A percentile compares a stretch with the other conserved stretches of the same genome.
Evolutionary conservation across 345 rosid species (phyloP).

Genomic region (Citrus reticulata): DNA sequence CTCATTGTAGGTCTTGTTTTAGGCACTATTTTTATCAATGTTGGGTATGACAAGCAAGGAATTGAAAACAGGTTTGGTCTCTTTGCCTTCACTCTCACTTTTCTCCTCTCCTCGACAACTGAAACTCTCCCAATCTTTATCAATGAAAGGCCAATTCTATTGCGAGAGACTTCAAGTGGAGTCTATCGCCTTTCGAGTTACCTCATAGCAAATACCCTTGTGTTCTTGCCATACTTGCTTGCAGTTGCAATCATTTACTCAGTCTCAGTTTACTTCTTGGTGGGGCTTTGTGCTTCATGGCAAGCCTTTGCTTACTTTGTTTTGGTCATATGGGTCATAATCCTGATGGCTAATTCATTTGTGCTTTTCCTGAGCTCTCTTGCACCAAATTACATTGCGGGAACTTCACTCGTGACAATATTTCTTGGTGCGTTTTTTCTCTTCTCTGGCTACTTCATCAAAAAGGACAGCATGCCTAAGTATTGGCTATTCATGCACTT

Average conservation of each 20-base stretch:
- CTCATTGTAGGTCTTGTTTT: slow-evolving; percentile 89
- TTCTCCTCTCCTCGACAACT: slow-evolving; percentile 90
- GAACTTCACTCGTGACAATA: slow-evolving; percentile 71
- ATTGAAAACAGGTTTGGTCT: slow-evolving; percentile 81
- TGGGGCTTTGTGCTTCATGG: slow-evolving; percentile 80
- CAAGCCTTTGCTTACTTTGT: slow-evolving; percentile 74
- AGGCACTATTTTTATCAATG: slow-evolving; percentile 81
- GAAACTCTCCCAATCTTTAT: slow-evolving; percentile 93
- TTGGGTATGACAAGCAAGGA: slow-evolving; percentile 66
- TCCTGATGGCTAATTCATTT: slow-evolving; percentile 89
- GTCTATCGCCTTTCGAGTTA: slow-evolving; percentile 82
- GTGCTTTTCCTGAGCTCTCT: slow-evolving; percentile 84
- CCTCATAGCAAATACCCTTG: slow-evolving; percentile 75
- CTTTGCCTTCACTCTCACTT: slow-evolving; percentile 92
- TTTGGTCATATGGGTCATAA: slow-evolving; percentile 69
- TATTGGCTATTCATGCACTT: slow-evolving; percentile 95
- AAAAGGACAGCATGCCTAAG: slow-evolving; percentile 71
- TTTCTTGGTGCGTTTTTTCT: slow-evolving; percentile 76
- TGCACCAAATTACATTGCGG: slow-evolving; percentile 89
- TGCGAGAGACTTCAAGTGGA: slow-evolving; percentile 80
- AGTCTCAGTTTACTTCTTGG: slow-evolving; percentile 66
- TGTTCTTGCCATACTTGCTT: slow-evolving; percentile 79
- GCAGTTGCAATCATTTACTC: slow-evolving; percentile 67
- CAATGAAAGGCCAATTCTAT: slow-evolving; percentile 75
- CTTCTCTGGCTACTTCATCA: slow-evolving; percentile 91